Evolutionary conservation across 345 rosid species (phyloP).

Genomic region (Pseudoturritis turrita): DNA sequence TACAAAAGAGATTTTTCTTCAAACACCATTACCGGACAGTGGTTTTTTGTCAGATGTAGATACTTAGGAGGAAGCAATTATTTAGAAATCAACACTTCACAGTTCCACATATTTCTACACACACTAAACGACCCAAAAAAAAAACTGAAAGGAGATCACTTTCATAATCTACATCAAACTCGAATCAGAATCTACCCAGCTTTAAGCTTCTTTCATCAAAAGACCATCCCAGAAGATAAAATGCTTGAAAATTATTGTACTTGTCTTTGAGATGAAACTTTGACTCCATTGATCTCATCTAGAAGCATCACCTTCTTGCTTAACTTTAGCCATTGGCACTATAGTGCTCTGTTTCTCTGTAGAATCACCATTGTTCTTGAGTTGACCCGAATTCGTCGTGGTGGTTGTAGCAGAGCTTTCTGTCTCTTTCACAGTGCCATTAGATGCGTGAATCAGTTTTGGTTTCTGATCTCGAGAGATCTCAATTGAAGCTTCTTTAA

Average conservation of each 20-base stretch:
- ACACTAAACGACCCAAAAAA: neutral
- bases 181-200: too few relatives aligned
- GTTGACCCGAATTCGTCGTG: neutral
- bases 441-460: slow-evolving; percentile 2
- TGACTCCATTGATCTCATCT: neutral
- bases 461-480: slow-evolving; percentile 18
- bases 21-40: too few relatives aligned
- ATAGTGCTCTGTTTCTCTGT: neutral
- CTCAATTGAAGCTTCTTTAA: slow-evolving; percentile 18
- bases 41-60: neutral
- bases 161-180: slow-evolving; percentile 2
- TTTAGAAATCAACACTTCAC: slow-evolving; percentile 9
- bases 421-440: slow-evolving; percentile 18
- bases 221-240: neutral
- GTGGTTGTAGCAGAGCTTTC: slow-evolving; percentile 7
- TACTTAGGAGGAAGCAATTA: neutral
- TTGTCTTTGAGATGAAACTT: neutral
- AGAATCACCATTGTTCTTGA: slow-evolving; percentile 3
- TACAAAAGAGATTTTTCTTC: too few relatives aligned
- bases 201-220: too few relatives aligned
- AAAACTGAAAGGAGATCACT: neutral
- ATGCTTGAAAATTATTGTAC: neutral
- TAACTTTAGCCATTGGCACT: slow-evolving; percentile 6
- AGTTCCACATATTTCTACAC: slow-evolving; percentile 4
- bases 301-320: slow-evolving; percentile 19